Percentiles rank a stretch among this genome's conserved stretches.
Evolutionary conservation across 2,329 filamentous ascomycete species (phyloP).

Genomic region (Neocucurbitaria cava): DNA sequence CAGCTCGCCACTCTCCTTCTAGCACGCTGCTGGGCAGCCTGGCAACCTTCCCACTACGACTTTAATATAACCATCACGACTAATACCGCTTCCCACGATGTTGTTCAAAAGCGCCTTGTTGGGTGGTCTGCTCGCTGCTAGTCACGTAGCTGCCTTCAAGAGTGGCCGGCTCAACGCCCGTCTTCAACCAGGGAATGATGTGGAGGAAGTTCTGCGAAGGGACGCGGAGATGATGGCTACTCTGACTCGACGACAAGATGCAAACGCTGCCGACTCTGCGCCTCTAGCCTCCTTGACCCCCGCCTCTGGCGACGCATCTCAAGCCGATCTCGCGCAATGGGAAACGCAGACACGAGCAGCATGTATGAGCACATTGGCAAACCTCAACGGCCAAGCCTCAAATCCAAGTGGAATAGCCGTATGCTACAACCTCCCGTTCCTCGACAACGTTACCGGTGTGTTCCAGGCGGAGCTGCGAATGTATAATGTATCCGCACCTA

Average conservation of each 20-base stretch:
- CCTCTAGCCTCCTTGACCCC: conserved; percentile 43
- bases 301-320: conserved; percentile 43
- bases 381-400: conserved; percentile 62
- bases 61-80: conserved; percentile 44
- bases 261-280: conserved; percentile 33
- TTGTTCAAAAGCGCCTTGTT: conserved; percentile 38
- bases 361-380: conserved; percentile 64
- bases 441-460: conserved; percentile 70
- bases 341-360: conserved; percentile 54
- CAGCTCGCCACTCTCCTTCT: conserved; percentile 38
- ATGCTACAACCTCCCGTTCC: conserved; percentile 80
- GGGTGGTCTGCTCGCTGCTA: conserved; percentile 43
- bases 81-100: conserved; percentile 43
- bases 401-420: conserved; percentile 80
- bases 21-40: conserved; percentile 48
- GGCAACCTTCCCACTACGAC: conserved; percentile 30
- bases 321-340: conserved; percentile 43
- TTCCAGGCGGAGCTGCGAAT: conserved; percentile 81
- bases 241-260: conserved; percentile 45
- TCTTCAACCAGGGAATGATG: conserved; percentile 37
- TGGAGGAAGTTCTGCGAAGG: conserved; percentile 43
- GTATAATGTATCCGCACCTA: conserved; percentile 70
- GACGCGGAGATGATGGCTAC: conserved; percentile 45
- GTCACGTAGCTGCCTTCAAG: conserved; percentile 40
- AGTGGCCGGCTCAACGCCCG: conserved; percentile 30